phyloP scores from a whole-genome alignment of 176 grass and related monocot species.

The Chloris gayana region DNA sequence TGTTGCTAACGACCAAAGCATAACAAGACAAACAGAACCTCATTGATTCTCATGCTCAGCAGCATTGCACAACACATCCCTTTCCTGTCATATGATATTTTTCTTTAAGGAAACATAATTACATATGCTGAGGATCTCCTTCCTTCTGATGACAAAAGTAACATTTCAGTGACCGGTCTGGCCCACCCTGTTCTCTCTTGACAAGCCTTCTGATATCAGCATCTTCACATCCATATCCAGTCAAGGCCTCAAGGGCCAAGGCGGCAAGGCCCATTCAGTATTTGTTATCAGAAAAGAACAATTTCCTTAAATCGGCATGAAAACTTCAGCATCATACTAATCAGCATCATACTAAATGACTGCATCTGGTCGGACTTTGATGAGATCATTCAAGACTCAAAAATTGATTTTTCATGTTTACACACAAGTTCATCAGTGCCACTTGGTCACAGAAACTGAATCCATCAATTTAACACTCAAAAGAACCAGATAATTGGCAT shows the following conservation, averaged over 20 bases:
- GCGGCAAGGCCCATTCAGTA: conserved; percentile 34
- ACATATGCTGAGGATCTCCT: background rate
- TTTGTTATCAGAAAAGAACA: conserved; percentile 9
- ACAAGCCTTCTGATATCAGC: conserved; percentile 21
- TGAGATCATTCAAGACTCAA: conserved; percentile 28
- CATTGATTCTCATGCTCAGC: background rate
- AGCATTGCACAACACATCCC: background rate
- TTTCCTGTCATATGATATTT: background rate
- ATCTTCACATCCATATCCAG: conserved; percentile 29
- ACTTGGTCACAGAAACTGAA: conserved; percentile 17
- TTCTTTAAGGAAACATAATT: background rate
- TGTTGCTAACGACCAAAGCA: conserved; percentile 46
- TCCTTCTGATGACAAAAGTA: conserved; percentile 23
- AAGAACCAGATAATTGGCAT: conserved; percentile 11
- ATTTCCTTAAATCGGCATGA: conserved; percentile 20
- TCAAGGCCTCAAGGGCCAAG: conserved; percentile 44
- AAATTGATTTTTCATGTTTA: conserved; percentile 12
- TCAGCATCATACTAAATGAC: conserved; percentile 13
- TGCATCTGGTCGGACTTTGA: background rate
- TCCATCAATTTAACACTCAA: background rate
- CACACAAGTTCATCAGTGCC: background rate
- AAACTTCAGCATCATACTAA: conserved; percentile 15
- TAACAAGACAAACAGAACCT: conserved; percentile 48
- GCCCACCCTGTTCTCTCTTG: conserved; percentile 27
- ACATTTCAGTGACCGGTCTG: conserved; percentile 34